Conservation (phyloP, 176 grass and related monocot genomes). For the Zea mays region DNA sequence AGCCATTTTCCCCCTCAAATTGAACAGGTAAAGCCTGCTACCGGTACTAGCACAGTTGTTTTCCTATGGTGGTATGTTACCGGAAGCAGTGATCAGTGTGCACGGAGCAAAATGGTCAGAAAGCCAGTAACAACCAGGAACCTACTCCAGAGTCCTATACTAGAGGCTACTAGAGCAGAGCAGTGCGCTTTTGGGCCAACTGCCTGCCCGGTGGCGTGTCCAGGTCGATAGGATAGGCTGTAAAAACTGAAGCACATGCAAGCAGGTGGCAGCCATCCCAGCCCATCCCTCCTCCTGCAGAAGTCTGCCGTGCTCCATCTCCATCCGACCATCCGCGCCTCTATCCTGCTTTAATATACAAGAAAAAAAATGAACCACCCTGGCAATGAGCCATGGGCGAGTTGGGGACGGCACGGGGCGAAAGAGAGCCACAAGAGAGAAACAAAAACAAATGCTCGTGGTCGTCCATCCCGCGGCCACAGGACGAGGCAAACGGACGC, state of each 20-base stretch:
- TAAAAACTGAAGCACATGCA: conserved; percentile 29
- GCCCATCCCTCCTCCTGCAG: not conserved
- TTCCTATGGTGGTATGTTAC: not conserved
- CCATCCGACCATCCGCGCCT: too few relatives aligned
- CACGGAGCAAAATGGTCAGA: not conserved
- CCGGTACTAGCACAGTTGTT: not conserved
- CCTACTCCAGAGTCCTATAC: not conserved
- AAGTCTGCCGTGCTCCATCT: not conserved
- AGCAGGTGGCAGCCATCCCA: conserved; percentile 20
- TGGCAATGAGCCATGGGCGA: not conserved
- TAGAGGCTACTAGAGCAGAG: not conserved
- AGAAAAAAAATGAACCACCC: not conserved
- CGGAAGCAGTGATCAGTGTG: not conserved
- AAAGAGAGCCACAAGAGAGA: too few relatives aligned
- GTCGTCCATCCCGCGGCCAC: not conserved
- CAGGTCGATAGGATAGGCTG: conserved; percentile 23
- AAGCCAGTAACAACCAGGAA: too few relatives aligned
- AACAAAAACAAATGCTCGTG: not conserved
- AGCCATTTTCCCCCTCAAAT: not conserved
- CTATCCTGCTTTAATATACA: too few relatives aligned
- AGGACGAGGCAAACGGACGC: not conserved
- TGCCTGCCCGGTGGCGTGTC: conserved; percentile 27
- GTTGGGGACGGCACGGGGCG: not conserved
- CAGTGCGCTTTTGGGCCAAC: conserved; percentile 27
- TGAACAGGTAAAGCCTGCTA: not conserved